Conservation (phyloP, 1,284 basidiomycete species). For the Cutaneotrichosporon sp. region DNA sequence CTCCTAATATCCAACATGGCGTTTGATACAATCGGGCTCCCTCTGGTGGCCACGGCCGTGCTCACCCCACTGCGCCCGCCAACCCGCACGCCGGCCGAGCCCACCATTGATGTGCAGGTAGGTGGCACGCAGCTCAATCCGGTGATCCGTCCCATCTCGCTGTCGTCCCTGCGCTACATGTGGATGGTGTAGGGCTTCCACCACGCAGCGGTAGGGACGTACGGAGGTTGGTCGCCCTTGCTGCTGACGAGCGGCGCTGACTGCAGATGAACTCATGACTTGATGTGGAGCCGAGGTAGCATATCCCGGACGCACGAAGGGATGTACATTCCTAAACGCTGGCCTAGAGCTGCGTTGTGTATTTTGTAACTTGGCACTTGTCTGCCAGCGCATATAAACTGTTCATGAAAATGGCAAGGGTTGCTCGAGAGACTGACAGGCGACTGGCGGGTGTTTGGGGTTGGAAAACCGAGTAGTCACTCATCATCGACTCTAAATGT, state of each 20-base stretch:
- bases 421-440: neutral
- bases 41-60: conserved; percentile 21
- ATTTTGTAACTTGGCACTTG: conserved; percentile 2
- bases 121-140: conserved; percentile 22
- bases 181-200: conserved; percentile 17
- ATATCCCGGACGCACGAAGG: neutral
- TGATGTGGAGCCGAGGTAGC: neutral
- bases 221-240: conserved; percentile 12
- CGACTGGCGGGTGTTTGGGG: too few species aligned
- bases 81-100: conserved; percentile 7
- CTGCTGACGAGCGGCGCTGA: neutral
- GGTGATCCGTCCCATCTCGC: conserved; percentile 20
- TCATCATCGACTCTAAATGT: too few species aligned
- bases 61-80: conserved; percentile 16
- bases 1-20: conserved; percentile 17
- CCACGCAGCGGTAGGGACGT: conserved; percentile 4
- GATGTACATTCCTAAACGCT: neutral
- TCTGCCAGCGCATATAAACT: neutral
- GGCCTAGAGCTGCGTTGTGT: neutral
- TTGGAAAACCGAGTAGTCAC: too few species aligned
- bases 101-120: conserved; percentile 27
- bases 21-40: conserved; percentile 27
- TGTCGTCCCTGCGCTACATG: conserved; percentile 20
- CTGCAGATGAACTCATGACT: conserved; percentile 3
- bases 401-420: neutral